Evolutionary conservation across 2,329 filamentous ascomycete species (phyloP), one percentile per base, ranked within the genome.

Genomic region (Ramularia endophylla): DNA sequence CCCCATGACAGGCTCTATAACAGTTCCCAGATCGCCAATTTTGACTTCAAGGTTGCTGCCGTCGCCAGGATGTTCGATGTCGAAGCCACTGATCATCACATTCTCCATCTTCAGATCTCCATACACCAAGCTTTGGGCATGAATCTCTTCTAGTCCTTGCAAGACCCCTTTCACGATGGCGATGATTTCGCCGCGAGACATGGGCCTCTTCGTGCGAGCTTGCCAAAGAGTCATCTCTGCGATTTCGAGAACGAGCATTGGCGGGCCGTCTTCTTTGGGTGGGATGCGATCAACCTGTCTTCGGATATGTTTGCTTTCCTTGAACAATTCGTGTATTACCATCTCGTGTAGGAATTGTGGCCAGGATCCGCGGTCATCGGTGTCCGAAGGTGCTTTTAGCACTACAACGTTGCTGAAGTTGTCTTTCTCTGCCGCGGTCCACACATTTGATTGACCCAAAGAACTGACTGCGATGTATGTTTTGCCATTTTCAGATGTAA

Each of bases 271-370:
- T 11, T 35, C 28, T 2, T 30, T 40, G 0, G 57, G 52, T 8
- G 53, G 46, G 15, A 59, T 55, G 9, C 54, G 52, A 41, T 59
- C 57, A 19, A 57, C 30, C 19, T 57, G 50, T 27, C 48, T 49
- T 17, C 57, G 50, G 27, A 59, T 52, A 17, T 30, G 39, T 9
- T 35, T 27, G 15, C 42, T 50, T 25, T 50, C 48, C 28, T 56
- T 58, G 40, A 58, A 47, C 6, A 59, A 40, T 43, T 58, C 54
- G 34, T 59, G 57, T 52, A 59, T 58, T 35, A 56, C 48, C 52
- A 59, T 57, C 35, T 59, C 57, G 18, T 56, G 47, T 20, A 51
- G 46, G 39, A 59, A 58, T 5, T 40, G 32, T 2, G 56, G 56
- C 47, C 49, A 58, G 37, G 36, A 34, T 39, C 43, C 33, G 7